Evolutionary conservation across 768 basidiomycete species (phyloP), one percentile per base, ranked within the genome.

Genomic region (Lactarius tabidus): DNA sequence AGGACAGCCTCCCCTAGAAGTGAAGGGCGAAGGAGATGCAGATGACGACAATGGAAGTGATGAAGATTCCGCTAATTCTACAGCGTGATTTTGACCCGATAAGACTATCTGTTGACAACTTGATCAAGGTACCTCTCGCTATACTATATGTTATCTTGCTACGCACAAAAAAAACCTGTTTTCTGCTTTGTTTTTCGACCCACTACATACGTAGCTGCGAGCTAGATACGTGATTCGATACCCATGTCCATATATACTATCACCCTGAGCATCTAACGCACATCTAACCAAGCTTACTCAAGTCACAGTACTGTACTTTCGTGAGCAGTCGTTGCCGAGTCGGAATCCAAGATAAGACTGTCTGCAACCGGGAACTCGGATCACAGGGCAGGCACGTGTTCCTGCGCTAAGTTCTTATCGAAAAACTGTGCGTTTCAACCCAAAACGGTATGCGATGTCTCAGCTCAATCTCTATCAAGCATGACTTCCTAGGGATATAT

Each of bases 1-100:
- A 15, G 79, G 77, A 28, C 87, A 89, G 70, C 79, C 84, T 26
- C 79, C 83, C 23, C 72, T 66, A 28, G 17, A n/a, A 29, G 23
- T 1, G 8, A 39, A 5, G 26, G 20, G 4, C 23, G 55, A 31
- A 51, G 64, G 9, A 43, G 57, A 54, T 31, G 17, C 14, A 15
- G 60, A 57, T 29, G 38, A 58, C 23, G 17, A 14, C 6, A 51
- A 65, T 31, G 52, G 18, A 26, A 26, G 41, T 35, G 35, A 31
- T 23, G 56, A 53, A 2, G 55, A 48, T 23, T 17, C 26, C 12
- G 53, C 56, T 14, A 38, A 7, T 29, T 6, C 8, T 17, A 8
- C 29, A 14, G 39, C 28, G 45, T 48, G 59, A 48, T 15, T 59
- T 33, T 23, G 12, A 35, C n/a, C 12, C 23, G 23, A 48, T 26